Conservation (phyloP, 2,329 filamentous ascomycete genomes). For the Colletotrichum destructivum region DNA sequence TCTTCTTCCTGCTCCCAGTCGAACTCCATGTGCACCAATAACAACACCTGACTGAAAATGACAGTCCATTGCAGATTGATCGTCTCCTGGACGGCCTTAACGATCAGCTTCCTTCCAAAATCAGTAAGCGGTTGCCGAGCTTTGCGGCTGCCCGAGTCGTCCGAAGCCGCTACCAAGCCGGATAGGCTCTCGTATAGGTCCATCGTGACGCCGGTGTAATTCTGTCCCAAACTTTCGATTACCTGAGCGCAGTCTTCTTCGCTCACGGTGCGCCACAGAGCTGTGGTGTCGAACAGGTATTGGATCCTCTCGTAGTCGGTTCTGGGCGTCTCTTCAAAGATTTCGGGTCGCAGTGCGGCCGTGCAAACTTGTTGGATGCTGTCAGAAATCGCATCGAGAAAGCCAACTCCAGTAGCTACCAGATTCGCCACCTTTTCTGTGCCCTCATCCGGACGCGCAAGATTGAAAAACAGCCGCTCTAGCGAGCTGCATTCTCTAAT, state of each 20-base stretch:
- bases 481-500: conserved; percentile 84
- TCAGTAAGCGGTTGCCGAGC: conserved; percentile 73
- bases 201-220: conserved; percentile 71
- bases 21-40: conserved; percentile 89
- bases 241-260: conserved; percentile 85
- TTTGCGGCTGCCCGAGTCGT: conserved; percentile 62
- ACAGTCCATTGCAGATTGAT: conserved; percentile 80
- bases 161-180: conserved; percentile 57
- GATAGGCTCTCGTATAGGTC: conserved; percentile 69
- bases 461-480: conserved; percentile 83
- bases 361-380: conserved; percentile 78
- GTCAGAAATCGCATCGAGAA: conserved; percentile 79
- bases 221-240: conserved; percentile 77
- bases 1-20: conserved; percentile 83
- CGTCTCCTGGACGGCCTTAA: conserved; percentile 85
- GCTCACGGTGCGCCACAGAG: conserved; percentile 83
- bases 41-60: conserved; percentile 85
- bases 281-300: conserved; percentile 82
- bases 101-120: conserved; percentile 82
- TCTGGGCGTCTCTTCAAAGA: conserved; percentile 80
- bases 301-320: conserved; percentile 83
- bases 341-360: conserved; percentile 77
- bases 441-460: conserved; percentile 65
- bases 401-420: conserved; percentile 78
- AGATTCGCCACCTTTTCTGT: conserved; percentile 72